Evolutionary conservation across 257 asterid species (phyloP), one percentile per base, ranked within the genome.

Genomic region (Paraleonurus japonicus): DNA sequence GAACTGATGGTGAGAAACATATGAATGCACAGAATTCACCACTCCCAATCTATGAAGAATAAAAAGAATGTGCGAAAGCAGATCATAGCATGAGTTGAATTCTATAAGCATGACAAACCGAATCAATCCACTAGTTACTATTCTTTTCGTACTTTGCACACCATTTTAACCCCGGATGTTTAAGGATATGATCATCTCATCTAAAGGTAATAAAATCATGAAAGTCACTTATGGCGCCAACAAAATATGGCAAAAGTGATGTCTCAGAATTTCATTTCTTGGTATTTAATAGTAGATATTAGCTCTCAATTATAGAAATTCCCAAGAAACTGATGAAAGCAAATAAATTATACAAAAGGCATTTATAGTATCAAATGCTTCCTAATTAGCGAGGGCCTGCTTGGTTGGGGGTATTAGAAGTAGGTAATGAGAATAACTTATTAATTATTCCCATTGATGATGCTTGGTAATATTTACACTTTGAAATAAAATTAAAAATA

Each of bases 121-220:
- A 68, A 65, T 19, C 66, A 26, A 20, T 35, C 37, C 3, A 12
- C 30, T n/a, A 33, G 53, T 65, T 69, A 71, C n/a, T n/a, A n/a
- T n/a, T n/a, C 30, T 58, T 35, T 16, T 7, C 8, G 37, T 35
- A 48, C 39, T 20, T 22, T 12, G 53, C 70, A 22, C 30, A 19
- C 65, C 58, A 50, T 27, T 13, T 55, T n/a, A 45, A 26, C 60
- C 60, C 69, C 72, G 9, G 37, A 16, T 2, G 19, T 22, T 62
- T 33, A 16, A 43, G 2, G 19, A 30, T 54, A 33, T 26, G 6
- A 32, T 19, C 59, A 51, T 19, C 11, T 50, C 59, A 51, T 19
- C 27, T 17, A 51, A 51, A 54, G 17, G 41, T 54, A 20, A 53
- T 23, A 10, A 28, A 22, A 53, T 47, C 32, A 19, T 51, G 59